A percentile compares a stretch with the other conserved stretches of the same genome.
Evolutionary conservation across 306 rosid genomes (phyloP).

Genomic region (Sindora glabra): DNA sequence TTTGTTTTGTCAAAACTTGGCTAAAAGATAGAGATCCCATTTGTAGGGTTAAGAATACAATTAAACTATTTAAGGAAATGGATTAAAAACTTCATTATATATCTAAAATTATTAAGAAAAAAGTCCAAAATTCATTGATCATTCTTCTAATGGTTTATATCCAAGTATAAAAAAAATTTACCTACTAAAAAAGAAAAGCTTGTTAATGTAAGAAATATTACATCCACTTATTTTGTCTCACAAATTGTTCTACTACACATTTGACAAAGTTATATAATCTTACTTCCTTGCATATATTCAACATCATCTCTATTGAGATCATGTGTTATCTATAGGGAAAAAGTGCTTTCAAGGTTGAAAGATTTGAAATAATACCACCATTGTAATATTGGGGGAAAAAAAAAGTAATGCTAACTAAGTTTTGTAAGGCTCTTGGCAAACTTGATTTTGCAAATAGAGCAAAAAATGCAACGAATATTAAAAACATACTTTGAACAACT

Average conservation of each 20-base stretch:
- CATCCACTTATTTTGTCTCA: too few species aligned
- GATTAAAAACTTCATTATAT: neutral
- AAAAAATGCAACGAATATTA: neutral
- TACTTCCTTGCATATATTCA: too few species aligned
- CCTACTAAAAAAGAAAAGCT: too few species aligned
- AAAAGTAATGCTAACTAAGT: neutral
- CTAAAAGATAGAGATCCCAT: neutral
- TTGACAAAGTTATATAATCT: too few species aligned
- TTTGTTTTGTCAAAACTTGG: conserved; percentile 1
- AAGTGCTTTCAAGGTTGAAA: neutral
- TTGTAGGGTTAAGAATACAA: neutral
- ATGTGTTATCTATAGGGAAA: neutral
- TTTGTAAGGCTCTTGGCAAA: neutral
- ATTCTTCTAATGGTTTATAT: neutral
- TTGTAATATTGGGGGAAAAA: neutral
- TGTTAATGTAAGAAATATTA: too few species aligned
- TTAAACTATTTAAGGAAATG: neutral
- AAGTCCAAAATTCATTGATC: neutral
- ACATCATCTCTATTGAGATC: neutral
- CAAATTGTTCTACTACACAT: too few species aligned
- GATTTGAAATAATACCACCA: neutral
- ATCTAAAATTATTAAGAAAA: conserved; percentile 3
- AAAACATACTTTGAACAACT: neutral
- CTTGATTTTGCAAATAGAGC: neutral
- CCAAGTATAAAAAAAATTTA: too few species aligned